Conservation (phyloP, 805 yeast genomes). For the Spathaspora boniae region DNA sequence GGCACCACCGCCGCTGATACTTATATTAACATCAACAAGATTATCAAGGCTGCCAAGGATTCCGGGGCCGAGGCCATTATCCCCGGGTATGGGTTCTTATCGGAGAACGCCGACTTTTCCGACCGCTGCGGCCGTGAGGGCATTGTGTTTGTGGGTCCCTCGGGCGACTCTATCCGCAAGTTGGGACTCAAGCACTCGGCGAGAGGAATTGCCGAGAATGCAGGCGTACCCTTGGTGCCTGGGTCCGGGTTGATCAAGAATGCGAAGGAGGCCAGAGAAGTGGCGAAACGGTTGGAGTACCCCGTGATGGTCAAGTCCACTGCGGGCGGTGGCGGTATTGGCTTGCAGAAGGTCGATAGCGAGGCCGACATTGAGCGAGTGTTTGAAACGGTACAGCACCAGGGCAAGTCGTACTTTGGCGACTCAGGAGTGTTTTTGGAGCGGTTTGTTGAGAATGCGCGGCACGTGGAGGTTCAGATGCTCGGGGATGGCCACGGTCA, state of each 20-base stretch:
- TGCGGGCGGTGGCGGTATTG: slow-evolving; percentile 99
- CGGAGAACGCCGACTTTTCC: slow-evolving; percentile 95
- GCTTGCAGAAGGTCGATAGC: slow-evolving; percentile 87
- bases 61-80: slow-evolving; percentile 91
- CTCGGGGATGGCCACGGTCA: slow-evolving; percentile 94
- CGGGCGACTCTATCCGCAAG: slow-evolving; percentile 87
- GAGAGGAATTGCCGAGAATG: slow-evolving; percentile 83
- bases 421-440: slow-evolving; percentile 95
- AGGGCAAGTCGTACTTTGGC: slow-evolving; percentile 89
- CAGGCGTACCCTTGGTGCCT: slow-evolving; percentile 97
- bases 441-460: slow-evolving; percentile 88
- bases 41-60: slow-evolving; percentile 77
- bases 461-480: slow-evolving; percentile 96
- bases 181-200: slow-evolving; percentile 96
- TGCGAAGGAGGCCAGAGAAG: slow-evolving; percentile 68
- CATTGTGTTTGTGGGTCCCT: slow-evolving; percentile 92
- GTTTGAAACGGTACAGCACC: slow-evolving; percentile 88
- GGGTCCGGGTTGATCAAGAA: slow-evolving; percentile 81
- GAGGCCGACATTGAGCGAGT: slow-evolving; percentile 78
- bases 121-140: slow-evolving; percentile 82
- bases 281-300: slow-evolving; percentile 73
- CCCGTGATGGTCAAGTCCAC: slow-evolving; percentile 97
- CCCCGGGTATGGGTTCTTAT: slow-evolving; percentile 95
- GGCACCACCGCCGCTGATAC: slow-evolving; percentile 91
- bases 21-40: slow-evolving; percentile 80